Conservation (phyloP, 169 alveolate genomes). For the Pseudocohnilembus persalinus region DNA sequence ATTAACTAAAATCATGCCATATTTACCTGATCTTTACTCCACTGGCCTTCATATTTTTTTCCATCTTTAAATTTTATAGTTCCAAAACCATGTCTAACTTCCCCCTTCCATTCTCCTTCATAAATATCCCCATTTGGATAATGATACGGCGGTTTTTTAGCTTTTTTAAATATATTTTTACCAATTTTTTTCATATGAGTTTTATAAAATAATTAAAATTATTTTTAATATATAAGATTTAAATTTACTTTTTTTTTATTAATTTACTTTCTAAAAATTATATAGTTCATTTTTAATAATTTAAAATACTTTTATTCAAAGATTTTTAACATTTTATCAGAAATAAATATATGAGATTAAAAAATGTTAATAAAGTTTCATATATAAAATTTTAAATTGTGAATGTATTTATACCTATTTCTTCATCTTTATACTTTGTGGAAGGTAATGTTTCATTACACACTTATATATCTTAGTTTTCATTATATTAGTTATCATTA, state of each 20-base stretch:
- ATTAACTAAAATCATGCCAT: too few species aligned
- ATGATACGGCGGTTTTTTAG: slow-evolving; percentile 38
- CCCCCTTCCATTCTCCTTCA: slow-evolving; percentile 50
- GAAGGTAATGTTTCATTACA: too few species aligned
- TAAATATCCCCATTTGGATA: slow-evolving; percentile 48
- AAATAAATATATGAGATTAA: slow-evolving; percentile 19
- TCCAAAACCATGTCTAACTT: slow-evolving; percentile 1
- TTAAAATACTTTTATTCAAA: slow-evolving; percentile 25
- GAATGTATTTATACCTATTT: too few species aligned
- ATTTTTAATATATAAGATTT: neutral
- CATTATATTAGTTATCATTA: too few species aligned
- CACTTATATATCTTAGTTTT: too few species aligned
- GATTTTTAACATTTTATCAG: slow-evolving; percentile 26
- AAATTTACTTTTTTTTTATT: neutral
- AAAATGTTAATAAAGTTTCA: slow-evolving; percentile 17
- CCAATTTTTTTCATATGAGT: slow-evolving; percentile 30
- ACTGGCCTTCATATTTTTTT: slow-evolving; percentile 17
- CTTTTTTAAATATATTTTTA: slow-evolving; percentile 23
- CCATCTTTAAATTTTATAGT: slow-evolving; percentile 15
- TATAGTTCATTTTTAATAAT: slow-evolving; percentile 43
- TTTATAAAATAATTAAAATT: neutral
- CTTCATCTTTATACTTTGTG: too few species aligned
- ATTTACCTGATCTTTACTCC: too few species aligned
- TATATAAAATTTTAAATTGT: slow-evolving; percentile 10
- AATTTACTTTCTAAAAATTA: slow-evolving; percentile 21